phyloP scores from a whole-genome alignment of 805 yeast genomes.

The Metschnikowia sp. region DNA sequence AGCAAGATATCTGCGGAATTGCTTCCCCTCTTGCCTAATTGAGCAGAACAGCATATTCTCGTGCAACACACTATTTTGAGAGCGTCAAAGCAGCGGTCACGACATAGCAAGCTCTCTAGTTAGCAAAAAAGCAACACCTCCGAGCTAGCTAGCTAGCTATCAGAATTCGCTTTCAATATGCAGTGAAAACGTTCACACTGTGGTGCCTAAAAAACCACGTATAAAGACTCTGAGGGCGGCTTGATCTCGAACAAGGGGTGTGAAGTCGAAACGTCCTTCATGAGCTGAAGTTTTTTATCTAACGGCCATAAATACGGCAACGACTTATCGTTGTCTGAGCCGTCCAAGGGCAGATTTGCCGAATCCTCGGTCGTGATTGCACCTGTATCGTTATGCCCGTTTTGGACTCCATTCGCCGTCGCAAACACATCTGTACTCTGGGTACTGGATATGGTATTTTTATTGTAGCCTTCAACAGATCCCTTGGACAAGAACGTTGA shows the following conservation, averaged over 20 bases:
- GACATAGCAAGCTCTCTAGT: too few relatives aligned
- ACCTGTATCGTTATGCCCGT: conserved; percentile 5
- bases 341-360: conserved; percentile 9
- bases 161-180: background rate
- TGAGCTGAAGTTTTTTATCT: conserved; percentile 23
- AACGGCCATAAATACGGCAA: conserved; percentile 24
- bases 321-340: conserved; percentile 14
- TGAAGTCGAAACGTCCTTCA: conserved; percentile 19
- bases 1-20: too few relatives aligned
- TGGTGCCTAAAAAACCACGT: conserved; percentile 11
- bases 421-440: conserved; percentile 4
- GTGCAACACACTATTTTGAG: too few relatives aligned
- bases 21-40: too few relatives aligned
- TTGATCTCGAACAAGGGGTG: conserved; percentile 12
- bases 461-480: conserved; percentile 1
- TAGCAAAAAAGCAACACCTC: too few relatives aligned
- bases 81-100: too few relatives aligned
- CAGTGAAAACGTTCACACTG: too few relatives aligned
- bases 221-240: conserved; percentile 13
- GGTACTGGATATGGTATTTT: conserved; percentile 4
- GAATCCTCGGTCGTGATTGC: background rate
- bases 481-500: conserved; percentile 26
- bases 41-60: too few relatives aligned
- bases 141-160: background rate
- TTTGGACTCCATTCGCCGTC: conserved; percentile 9